Evolutionary conservation across 768 basidiomycete genomes (phyloP).

Genomic region (Mycena vitilis): DNA sequence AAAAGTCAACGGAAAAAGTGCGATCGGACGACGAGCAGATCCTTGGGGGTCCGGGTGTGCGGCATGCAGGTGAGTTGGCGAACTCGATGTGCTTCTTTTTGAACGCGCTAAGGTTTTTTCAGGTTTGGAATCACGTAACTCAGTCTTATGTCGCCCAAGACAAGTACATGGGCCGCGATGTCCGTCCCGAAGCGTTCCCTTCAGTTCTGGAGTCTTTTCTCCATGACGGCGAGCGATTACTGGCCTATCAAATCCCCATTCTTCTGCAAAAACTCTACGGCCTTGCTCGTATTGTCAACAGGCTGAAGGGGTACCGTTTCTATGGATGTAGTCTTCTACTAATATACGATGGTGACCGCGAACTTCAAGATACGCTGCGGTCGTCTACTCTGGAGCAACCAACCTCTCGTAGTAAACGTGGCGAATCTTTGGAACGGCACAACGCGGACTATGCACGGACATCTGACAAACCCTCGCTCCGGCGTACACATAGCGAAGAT

Average conservation of each 20-base stretch:
- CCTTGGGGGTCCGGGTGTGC: slow-evolving; percentile 92
- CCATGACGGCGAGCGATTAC: slow-evolving; percentile 81
- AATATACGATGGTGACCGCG: slow-evolving; percentile 96
- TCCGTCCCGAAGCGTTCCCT: slow-evolving; percentile 87
- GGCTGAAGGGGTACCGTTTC: slow-evolving; percentile 95
- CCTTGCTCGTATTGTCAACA: slow-evolving; percentile 90
- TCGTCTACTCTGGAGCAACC: slow-evolving; percentile 71
- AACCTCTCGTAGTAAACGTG: slow-evolving; percentile 77
- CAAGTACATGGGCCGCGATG: slow-evolving; percentile 95
- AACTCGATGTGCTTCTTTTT: slow-evolving; percentile 18
- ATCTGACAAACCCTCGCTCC: slow-evolving; percentile 60
- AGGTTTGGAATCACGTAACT: slow-evolving; percentile 94
- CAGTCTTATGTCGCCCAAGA: slow-evolving; percentile 92
- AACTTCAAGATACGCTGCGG: slow-evolving; percentile 83
- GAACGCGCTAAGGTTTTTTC: slow-evolving; percentile 17
- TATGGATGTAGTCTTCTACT: slow-evolving; percentile 97
- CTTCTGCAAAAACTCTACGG: slow-evolving; percentile 93
- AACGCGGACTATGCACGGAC: slow-evolving; percentile 53
- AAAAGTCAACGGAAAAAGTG: slow-evolving; percentile 99
- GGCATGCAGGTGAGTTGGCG: slow-evolving; percentile 91
- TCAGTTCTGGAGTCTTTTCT: slow-evolving; percentile 86
- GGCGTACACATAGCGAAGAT: slow-evolving; percentile 86
- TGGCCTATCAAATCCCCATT: slow-evolving; percentile 92
- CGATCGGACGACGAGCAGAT: slow-evolving; percentile 92
- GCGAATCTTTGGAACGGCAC: slow-evolving; percentile 80